phyloP scores from a whole-genome alignment of 129 eudicot species.

The Scalesia atractyloides region DNA sequence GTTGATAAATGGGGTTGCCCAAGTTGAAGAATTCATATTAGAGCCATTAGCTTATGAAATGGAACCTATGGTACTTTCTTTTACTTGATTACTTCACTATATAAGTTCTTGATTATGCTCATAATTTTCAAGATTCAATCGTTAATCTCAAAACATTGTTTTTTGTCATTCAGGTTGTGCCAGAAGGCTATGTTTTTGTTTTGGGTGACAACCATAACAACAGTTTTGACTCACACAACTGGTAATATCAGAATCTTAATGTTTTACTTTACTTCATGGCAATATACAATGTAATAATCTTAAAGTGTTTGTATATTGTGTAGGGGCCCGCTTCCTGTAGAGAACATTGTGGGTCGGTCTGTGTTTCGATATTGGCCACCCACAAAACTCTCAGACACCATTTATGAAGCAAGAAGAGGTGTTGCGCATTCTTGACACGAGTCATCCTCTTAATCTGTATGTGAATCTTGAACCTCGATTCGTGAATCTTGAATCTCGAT shows the following conservation, averaged over 20 bases:
- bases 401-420: constrained; percentile 44
- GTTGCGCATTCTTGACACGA: constrained; percentile 55
- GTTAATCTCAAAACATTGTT: not conserved
- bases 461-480: constrained; percentile 22
- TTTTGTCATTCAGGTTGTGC: constrained; percentile 64
- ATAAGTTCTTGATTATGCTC: constrained; percentile 6
- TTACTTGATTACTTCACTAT: not conserved
- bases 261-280: not conserved
- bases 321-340: constrained; percentile 97
- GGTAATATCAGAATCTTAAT: constrained; percentile 43
- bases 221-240: constrained; percentile 89
- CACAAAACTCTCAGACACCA: constrained; percentile 67
- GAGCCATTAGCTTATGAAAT: constrained; percentile 87
- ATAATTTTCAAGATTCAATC: constrained; percentile 5
- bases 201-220: constrained; percentile 97
- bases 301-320: not conserved
- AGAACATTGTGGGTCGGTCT: constrained; percentile 82
- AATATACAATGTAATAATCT: not conserved
- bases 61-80: constrained; percentile 64
- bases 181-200: constrained; percentile 92
- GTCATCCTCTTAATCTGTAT: constrained; percentile 3
- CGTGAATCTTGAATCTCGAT: constrained; percentile 15
- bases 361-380: constrained; percentile 98
- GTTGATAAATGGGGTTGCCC: constrained; percentile 68
- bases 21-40: constrained; percentile 85